A percentile compares a stretch with the other conserved stretches of the same genome.
Evolutionary conservation across 805 yeast species (phyloP).

Genomic region (Candida ponderosae): DNA sequence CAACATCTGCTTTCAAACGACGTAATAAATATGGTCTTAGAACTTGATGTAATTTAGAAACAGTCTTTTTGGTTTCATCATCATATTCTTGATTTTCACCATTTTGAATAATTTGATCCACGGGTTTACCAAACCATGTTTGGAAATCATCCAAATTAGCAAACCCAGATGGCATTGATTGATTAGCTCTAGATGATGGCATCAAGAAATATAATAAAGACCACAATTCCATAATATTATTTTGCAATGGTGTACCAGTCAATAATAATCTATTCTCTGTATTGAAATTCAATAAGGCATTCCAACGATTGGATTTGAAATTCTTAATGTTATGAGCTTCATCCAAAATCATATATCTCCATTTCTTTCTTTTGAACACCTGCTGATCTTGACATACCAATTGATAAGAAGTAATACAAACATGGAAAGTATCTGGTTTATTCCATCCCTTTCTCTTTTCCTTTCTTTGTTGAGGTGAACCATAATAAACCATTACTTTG

Average conservation of each 20-base stretch:
- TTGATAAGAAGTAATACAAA: constrained; percentile 95
- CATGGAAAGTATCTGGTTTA: constrained; percentile 90
- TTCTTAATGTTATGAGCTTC: constrained; percentile 98
- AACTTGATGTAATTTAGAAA: constrained; percentile 84
- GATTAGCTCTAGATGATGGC: constrained; percentile 76
- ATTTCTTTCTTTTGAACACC: constrained; percentile 81
- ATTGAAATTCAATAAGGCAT: constrained; percentile 86
- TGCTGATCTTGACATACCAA: constrained; percentile 96
- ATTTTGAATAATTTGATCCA: constrained; percentile 82
- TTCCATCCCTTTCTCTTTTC: constrained; percentile 98
- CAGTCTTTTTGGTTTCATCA: constrained; percentile 77
- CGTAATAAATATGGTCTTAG: constrained; percentile 87
- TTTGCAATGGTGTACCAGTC: constrained; percentile 97
- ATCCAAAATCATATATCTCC: constrained; percentile 96
- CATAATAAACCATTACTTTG: constrained; percentile 91
- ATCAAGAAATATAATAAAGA: constrained; percentile 87
- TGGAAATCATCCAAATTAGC: constrained; percentile 95
- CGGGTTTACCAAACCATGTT: constrained; percentile 98
- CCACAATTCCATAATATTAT: constrained; percentile 93
- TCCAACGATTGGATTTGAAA: constrained; percentile 96
- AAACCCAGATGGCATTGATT: constrained; percentile 83
- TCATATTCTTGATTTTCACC: constrained; percentile 48
- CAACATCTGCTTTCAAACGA: constrained; percentile 92
- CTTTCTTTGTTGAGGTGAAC: constrained; percentile 93
- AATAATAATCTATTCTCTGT: constrained; percentile 79